Conservation (phyloP, 2,329 filamentous ascomycete genomes). For the Penicillium sp. region DNA sequence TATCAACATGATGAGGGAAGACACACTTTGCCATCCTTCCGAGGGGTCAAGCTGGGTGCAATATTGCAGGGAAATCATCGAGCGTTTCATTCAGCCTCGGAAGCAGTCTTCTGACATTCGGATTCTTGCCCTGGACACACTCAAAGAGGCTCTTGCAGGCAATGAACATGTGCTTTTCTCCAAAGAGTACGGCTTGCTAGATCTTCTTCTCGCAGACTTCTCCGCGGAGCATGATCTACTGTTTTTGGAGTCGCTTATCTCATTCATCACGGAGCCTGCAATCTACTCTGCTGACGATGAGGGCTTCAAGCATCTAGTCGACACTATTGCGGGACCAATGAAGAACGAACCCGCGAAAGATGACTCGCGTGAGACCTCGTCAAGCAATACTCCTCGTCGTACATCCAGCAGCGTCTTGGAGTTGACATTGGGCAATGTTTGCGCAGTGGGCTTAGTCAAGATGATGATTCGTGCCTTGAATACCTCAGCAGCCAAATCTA, state of each 20-base stretch:
- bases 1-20: slow-evolving; percentile 36
- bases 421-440: slow-evolving; percentile 59
- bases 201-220: slow-evolving; percentile 38
- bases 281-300: slow-evolving; percentile 32
- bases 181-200: slow-evolving; percentile 36
- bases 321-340: slow-evolving; percentile 41
- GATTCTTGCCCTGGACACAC: slow-evolving; percentile 40
- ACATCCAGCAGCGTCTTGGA: slow-evolving; percentile 35
- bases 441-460: slow-evolving; percentile 69
- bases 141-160: slow-evolving; percentile 42
- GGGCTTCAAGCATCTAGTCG: slow-evolving; percentile 36
- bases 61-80: slow-evolving; percentile 38
- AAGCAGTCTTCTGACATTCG: slow-evolving; percentile 44
- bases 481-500: slow-evolving; percentile 64
- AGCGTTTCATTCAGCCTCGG: slow-evolving; percentile 41
- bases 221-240: slow-evolving; percentile 40
- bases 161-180: slow-evolving; percentile 35
- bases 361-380: slow-evolving; percentile 44
- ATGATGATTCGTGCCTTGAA: slow-evolving; percentile 77
- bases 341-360: slow-evolving; percentile 35
- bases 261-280: slow-evolving; percentile 41
- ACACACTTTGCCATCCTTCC: slow-evolving; percentile 37
- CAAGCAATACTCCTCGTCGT: slow-evolving; percentile 32
- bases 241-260: slow-evolving; percentile 43
- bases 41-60: slow-evolving; percentile 37